Base-by-base conservation (phyloP, 2,329 filamentous ascomycete species). In the Fusarium verticillioides region DNA sequence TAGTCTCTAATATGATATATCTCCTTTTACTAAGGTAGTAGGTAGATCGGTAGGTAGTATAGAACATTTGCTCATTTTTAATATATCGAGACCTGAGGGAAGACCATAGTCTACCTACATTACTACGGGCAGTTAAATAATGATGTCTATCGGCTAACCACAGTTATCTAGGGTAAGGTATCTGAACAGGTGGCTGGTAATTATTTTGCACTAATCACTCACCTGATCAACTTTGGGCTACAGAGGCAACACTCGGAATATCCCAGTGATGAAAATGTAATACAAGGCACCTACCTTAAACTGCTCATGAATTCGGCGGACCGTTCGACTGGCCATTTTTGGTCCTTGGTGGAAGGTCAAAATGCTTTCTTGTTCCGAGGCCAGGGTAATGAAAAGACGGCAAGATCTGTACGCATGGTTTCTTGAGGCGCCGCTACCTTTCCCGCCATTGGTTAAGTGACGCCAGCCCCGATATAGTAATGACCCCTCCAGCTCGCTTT, bases 381-480 rank as follows among this genome's bases (percentile, higher is more conserved):
- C 44, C 16, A 30, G 44, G 5, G 44, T 47, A 47, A 30, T 47
- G 19, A 28, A 30, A 28, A 47, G 18, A 47, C 15, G 19, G 44
- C 13, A 47, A 30, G 44, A 30, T 21, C 44, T 47, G 26, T 47
- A 30, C 19, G 44, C 26, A 28, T 47, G n/a, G n/a, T 23, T 49
- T 30, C 34, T 56, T 34, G 42, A 10, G 50, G 26, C 19, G 34
- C n/a, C 7, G 43, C 40, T n/a, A 16, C 62, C 40, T 13, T 58
- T 58, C 26, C 36, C 63, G 19, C 46, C 46, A 77, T 76, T 75
- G 75, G 69, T 37, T 65, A 53, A 49, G 70, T 74, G 63, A 69
- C 66, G 63, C 60, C 68, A 75, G 60, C 77, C 77, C 77, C 77
- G 77, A 57, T 78, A 78, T 58, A 78, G 69, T 77, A 72, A 78